Conservation (phyloP, 1,139 yeast genomes). For the Nakaseomyces nivariensis region DNA sequence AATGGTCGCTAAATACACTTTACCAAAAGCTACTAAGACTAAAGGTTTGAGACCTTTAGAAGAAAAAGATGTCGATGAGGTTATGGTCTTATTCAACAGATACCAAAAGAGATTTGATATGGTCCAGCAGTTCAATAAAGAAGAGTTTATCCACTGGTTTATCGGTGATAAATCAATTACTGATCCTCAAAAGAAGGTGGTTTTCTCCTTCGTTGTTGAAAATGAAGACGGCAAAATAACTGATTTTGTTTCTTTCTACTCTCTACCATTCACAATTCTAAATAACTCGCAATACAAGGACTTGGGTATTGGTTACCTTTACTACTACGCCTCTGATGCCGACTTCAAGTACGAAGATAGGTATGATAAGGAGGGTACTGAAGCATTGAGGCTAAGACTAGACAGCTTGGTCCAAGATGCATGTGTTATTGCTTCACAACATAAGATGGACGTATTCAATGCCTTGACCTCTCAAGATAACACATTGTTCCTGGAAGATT, state of each 20-base stretch:
- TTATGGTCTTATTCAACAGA: constrained; percentile 44
- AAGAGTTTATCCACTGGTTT: constrained; percentile 78
- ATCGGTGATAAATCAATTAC: constrained; percentile 35
- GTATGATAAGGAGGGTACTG: constrained; percentile 27
- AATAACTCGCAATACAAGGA: constrained; percentile 56
- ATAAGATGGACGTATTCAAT: constrained; percentile 80
- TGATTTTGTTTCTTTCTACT: constrained; percentile 83
- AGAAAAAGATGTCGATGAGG: constrained; percentile 53
- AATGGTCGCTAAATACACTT: constrained; percentile 71
- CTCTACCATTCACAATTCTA: constrained; percentile 78
- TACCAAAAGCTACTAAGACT: constrained; percentile 51
- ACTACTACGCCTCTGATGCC: constrained; percentile 75
- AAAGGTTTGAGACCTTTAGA: constrained; percentile 59
- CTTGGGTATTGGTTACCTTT: constrained; percentile 79
- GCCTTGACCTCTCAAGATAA: constrained; percentile 89
- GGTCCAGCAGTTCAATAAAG: constrained; percentile 55
- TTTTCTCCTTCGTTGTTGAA: constrained; percentile 74
- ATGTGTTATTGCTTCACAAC: constrained; percentile 53
- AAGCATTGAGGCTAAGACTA: constrained; percentile 47
- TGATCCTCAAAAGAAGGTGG: constrained; percentile 37
- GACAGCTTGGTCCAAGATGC: constrained; percentile 60
- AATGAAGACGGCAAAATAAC: constrained; percentile 51
- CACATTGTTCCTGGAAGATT: constrained; percentile 63
- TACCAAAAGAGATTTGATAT: constrained; percentile 67
- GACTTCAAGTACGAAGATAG: constrained; percentile 33